Base-by-base conservation (phyloP, 139 green algal species). In the Chlorella vulgaris region DNA sequence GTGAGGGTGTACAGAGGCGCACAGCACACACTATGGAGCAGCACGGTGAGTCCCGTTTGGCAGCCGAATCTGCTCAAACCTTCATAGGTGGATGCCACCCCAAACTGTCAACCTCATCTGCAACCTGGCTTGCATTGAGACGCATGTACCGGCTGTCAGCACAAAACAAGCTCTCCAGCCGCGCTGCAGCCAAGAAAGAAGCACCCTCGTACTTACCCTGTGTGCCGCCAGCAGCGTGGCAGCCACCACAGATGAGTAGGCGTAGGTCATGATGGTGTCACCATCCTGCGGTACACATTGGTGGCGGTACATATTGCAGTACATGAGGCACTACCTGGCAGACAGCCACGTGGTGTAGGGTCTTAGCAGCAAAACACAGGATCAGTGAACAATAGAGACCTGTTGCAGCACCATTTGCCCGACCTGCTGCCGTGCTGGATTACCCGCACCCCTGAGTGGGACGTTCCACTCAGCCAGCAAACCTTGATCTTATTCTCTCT, bases 191-290 rank as follows among this genome's bases (percentile, higher is more conserved):
- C n/a, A n/a, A n/a, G n/a, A n/a, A n/a, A n/a, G n/a, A n/a, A n/a
- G n/a, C n/a, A n/a, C n/a, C 33, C 2, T 1, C 29, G 1, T 10
- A 2, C 74, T 1, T 42, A 81, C 74, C 78, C 81, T 61, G 19
- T 92, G 70, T 4, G 93, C 92, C 22, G 68, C 43, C 31, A 93
- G 55, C n/a, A 97, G 69, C 3, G 89, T 85, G 53, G 87, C 73
- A 29, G 86, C 69, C 39, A 98, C 86, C 15, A 92, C 83, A 13
- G 94, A 86, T 18, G 90, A 96, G 82, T 89, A 91, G 29, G 87
- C 90, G 84, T 94, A 97, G 7, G 94, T 99, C 42, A 99, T 84
- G 65, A 99, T 91, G 31, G 98, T 91, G 76, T 99, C 96, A 8
- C 93, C 94, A 40, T 96, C 83, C 36, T 85, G 71, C 47, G 15